Base-by-base conservation (phyloP, 2,329 filamentous ascomycete species). In the Stachybotrys echinatus region DNA sequence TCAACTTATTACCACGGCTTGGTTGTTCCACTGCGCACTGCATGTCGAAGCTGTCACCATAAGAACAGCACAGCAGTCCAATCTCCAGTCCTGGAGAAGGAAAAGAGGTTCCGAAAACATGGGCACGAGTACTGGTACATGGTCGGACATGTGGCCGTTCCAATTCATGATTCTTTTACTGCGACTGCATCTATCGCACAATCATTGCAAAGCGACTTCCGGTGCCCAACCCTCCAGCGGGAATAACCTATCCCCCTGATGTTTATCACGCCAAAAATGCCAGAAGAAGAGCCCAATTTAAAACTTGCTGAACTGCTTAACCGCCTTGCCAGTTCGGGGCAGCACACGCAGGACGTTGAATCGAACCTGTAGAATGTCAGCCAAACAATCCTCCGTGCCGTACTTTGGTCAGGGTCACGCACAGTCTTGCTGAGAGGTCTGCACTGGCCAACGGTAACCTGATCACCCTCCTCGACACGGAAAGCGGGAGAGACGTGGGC, bases 261-360 rank as follows among this genome's bases (percentile, higher is more conserved):
- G 64, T 70, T 74, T 72, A 76, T 74, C 73, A 77, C 74, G 75
- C 76, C 74, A 65, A 71, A 75, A 76, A 79, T 78, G 74, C 74
- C 75, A 76, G 58, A 69, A 66, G 62, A 66, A 68, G 62, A 70
- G 65, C 65, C 67, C 65, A 67, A 68, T 68, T 86, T 96, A 99
- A 84, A 99, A 99, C 85, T 99, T 99, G 83, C 76, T 82, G 86
- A 99, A 99, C 75, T 85, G 77, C 91, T 99, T 99, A 76, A 96
- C 91, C 67, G 84, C 79, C 87, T 96, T 96, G 79, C 92, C 90
- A 68, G 90, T 96, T 80, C 92, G 87, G 78, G 92, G 92, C 69
- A 97, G 88, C 68, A 99, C 94, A 71, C 94, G 92, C 73, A 99
- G 89, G 73, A 96, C 92, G 83, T 99, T 99, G 89, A 99, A 99